Percentiles rank a stretch among this genome's conserved stretches.
These are phyloP conservation scores for Pseudogymnoascus sp. DNA, from an alignment of 2,329 filamentous ascomycete species.

Conservation along the genomic window DNA sequence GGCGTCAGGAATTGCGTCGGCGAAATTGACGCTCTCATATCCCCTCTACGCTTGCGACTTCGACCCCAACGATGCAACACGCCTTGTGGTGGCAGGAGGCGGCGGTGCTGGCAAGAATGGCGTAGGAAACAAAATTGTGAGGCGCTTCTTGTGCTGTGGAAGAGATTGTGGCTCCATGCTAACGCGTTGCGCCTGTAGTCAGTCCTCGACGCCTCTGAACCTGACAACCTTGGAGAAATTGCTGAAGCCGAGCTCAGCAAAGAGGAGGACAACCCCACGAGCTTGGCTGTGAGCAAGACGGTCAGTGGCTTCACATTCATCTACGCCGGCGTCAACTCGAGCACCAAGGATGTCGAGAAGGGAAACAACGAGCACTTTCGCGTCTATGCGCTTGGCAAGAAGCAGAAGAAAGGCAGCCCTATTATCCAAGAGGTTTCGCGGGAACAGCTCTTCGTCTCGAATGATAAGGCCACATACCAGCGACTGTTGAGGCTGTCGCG, in stretches of 20 bases:
- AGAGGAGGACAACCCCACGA: conserved; percentile 85
- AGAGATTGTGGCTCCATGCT: background rate
- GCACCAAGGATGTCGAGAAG: conserved; percentile 60
- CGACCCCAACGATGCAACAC: conserved; percentile 69
- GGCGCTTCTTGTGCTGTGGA: conserved; percentile 26
- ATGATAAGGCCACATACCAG: conserved; percentile 50
- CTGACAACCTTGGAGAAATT: conserved; percentile 45
- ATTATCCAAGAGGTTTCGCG: conserved; percentile 47
- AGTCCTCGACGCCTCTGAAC: conserved; percentile 26
- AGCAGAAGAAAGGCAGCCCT: conserved; percentile 27
- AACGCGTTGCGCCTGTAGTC: conserved; percentile 21
- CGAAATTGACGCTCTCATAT: conserved; percentile 55
- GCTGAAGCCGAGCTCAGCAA: conserved; percentile 71
- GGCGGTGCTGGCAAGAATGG: conserved; percentile 76
- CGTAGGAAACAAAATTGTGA: conserved; percentile 79
- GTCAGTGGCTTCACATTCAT: conserved; percentile 49
- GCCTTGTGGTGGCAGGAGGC: conserved; percentile 77
- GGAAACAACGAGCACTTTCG: conserved; percentile 81
- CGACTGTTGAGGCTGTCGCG: conserved; percentile 49
- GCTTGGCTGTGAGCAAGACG: conserved; percentile 62
- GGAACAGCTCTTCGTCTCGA: conserved; percentile 44
- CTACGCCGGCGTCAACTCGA: conserved; percentile 81
- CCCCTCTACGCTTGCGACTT: conserved; percentile 85
- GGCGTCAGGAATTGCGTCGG: conserved; percentile 25
- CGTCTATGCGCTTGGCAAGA: conserved; percentile 54